phyloP scores from a whole-genome alignment of 192 early-diverging fungal genomes.

The Umbelopsis ramanniana region DNA sequence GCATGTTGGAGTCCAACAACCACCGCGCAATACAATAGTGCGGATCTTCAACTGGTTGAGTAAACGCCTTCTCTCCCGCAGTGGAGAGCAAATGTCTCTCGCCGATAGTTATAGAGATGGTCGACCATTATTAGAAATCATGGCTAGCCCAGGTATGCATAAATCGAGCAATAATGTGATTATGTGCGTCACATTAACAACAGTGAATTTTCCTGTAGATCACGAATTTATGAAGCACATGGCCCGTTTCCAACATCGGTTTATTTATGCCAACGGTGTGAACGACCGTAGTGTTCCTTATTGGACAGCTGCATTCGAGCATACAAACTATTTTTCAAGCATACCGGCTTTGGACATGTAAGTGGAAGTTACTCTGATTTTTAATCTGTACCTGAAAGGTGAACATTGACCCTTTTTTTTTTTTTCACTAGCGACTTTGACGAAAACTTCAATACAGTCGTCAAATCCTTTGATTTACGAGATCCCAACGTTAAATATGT shows the following conservation, averaged over 20 bases:
- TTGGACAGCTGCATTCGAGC: slow-evolving; percentile 61
- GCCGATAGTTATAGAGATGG: slow-evolving; percentile 39
- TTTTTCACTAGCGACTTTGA: slow-evolving; percentile 35
- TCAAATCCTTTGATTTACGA: slow-evolving; percentile 41
- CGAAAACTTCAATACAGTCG: slow-evolving; percentile 36
- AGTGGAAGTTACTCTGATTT: neutral
- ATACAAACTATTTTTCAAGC: slow-evolving; percentile 48
- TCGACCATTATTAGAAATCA: slow-evolving; percentile 42
- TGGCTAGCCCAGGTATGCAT: slow-evolving; percentile 45
- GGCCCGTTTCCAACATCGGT: slow-evolving; percentile 44
- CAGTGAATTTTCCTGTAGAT: neutral
- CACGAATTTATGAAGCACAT: slow-evolving; percentile 42
- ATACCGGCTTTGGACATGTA: slow-evolving; percentile 52
- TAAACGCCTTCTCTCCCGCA: slow-evolving; percentile 47
- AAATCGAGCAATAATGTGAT: slow-evolving; percentile 21
- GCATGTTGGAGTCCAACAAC: slow-evolving; percentile 54
- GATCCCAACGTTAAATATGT: neutral
- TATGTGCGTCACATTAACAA: neutral
- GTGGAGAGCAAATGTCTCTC: slow-evolving; percentile 58
- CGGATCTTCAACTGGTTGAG: slow-evolving; percentile 47
- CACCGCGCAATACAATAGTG: slow-evolving; percentile 22
- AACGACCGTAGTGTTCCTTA: slow-evolving; percentile 63
- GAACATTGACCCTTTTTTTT: neutral
- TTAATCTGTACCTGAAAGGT: neutral
- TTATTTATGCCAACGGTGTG: slow-evolving; percentile 51